These are phyloP conservation scores for Vishniacozyma victoriae DNA, from an alignment of 768 basidiomycete genomes.

Conservation along the genomic window DNA sequence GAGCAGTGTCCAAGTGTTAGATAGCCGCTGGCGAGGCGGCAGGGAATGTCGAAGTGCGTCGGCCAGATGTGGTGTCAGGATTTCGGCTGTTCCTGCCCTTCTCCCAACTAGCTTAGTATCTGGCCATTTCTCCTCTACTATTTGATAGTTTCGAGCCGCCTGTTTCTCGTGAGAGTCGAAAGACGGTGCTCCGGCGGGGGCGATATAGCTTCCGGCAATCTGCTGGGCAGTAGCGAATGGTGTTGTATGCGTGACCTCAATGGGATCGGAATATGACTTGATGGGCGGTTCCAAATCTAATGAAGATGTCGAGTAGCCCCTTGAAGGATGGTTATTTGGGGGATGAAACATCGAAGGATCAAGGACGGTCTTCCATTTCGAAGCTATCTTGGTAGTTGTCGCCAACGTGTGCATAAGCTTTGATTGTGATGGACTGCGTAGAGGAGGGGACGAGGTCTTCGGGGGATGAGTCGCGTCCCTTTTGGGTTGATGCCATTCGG, in stretches of 20 bases:
- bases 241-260: constrained; percentile 35
- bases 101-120: constrained; percentile 24
- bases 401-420: constrained; percentile 22
- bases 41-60: constrained; percentile 27
- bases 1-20: constrained; percentile 36
- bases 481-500: too few relatives aligned
- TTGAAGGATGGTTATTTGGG: not conserved
- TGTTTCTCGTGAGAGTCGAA: constrained; percentile 7
- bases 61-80: constrained; percentile 14
- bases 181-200: constrained; percentile 41
- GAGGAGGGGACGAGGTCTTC: not conserved
- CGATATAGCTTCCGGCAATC: constrained; percentile 18
- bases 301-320: not conserved
- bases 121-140: constrained; percentile 11
- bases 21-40: constrained; percentile 39
- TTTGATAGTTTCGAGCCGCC: not conserved
- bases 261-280: constrained; percentile 17
- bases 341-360: constrained; percentile 15
- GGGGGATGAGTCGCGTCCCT: too few relatives aligned
- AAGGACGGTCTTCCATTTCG: constrained; percentile 38
- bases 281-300: not conserved
- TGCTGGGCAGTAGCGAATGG: constrained; percentile 33
- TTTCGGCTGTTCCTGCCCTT: constrained; percentile 20
- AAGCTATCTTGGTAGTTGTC: constrained; percentile 29
- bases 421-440: constrained; percentile 11